Evolutionary conservation across 345 rosid genomes (phyloP), one percentile per base, ranked within the genome.

Genomic region (Melaleuca alternifolia): DNA sequence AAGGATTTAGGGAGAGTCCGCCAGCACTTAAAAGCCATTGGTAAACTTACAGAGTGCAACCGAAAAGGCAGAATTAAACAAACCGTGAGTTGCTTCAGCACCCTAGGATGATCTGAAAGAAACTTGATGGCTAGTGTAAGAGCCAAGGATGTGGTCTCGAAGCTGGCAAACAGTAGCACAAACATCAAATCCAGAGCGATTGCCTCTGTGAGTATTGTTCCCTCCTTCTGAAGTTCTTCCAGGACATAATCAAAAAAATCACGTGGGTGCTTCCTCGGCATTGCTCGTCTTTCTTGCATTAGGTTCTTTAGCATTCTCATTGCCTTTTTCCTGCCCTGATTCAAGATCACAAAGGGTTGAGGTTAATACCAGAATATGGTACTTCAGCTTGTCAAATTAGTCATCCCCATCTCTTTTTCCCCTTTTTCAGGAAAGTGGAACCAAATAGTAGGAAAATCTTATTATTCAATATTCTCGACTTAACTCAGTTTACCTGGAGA

Each of bases 161-260:
- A 97, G 91, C 99, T 96, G 28, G 99, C 98, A 85, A 97, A 96
- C 14, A 97, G 94, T 59, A 97, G 92, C 89, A 95, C 98, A 52
- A 97, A 97, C 98, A 97, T 96, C 86, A 97, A 93, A 88, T 97
- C 99, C 84, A 97, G 87, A 88, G 98, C 97, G 84, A 95, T 95
- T 89, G 85, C 95, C 86, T 96, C 98, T 18, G 99, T 96, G 54
- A 97, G 95, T 83, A 97, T 88, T 62, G 98, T 93, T 83, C 95
- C 96, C 52, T 95, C 95, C 90, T 91, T 95, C 61, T 92, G 87
- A 88, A 96, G 96, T 88, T 97, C 99, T 90, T 92, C 92, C 48
- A 97, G 95, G 24, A 97, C 95, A 86, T 90, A 95, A 94, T 96
- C 98, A 86, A 93, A 96, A 83, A 97, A 97, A 90, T 97, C 99